Base-by-base conservation (phyloP, 2,329 filamentous ascomycete genomes). In the Periconia sp. region DNA sequence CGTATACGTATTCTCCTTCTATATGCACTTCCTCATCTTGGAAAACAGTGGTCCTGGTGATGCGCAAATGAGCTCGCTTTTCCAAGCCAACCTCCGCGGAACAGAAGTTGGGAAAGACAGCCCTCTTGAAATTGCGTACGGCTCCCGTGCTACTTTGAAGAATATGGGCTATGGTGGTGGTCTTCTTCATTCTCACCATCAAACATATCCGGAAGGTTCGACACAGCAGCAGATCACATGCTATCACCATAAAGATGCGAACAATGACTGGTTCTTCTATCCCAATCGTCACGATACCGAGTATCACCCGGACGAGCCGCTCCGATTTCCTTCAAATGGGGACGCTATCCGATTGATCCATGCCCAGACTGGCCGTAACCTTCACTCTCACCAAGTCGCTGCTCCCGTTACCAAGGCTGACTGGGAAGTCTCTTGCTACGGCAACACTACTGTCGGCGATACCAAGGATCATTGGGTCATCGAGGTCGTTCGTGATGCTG, bases 191-290 rank as follows among this genome's bases (percentile, higher is more conserved):
- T 97, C 92, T 41, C 94, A 97, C 80, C 85, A 97, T 57, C 93
- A 97, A 77, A 97, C 92, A 9, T 97, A 91, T 73, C 93, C 93
- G 0, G 92, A 97, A 71, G 94, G 93, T 31, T 97, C 94, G 37
- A 79, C 79, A 49, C 94, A 99, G 77, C 95, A 99, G 76, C 94
- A 99, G 74, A 88, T 99, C 57, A 99, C 94, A 58, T 99, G 95
- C 81, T 99, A 99, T 77, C 94, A 99, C 77, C 94, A 99, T 82
- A 99, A 99, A 75, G 94, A 99, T 80, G 84, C 93, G 74, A 99
- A 99, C 84, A 99, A 99, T 74, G 94, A 99, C 74, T 99, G 94
- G 94, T 96, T 95, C 78, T 92, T 99, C 77, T 97, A 97, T 74
- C 94, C 94, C 23, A 96, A 93, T 78, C 90, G 95, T 58, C 77